Evolutionary conservation across 306 rosid genomes (phyloP).

Genomic region (Cicer judaicum): DNA sequence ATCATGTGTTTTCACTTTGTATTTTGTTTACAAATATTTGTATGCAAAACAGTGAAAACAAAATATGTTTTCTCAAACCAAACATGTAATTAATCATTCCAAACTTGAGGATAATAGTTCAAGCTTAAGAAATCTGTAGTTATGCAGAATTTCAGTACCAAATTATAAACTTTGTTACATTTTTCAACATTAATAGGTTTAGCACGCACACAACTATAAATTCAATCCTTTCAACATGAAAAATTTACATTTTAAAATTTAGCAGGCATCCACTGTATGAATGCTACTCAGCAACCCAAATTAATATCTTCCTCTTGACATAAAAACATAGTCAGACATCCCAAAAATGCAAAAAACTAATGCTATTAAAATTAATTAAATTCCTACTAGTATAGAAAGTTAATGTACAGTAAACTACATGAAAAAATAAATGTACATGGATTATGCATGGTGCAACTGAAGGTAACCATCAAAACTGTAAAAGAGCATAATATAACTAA

Average conservation of each 20-base stretch:
- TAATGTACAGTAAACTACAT: background rate
- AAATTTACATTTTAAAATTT: no score
- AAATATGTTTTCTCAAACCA: no score
- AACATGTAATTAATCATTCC: background rate
- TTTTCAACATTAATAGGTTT: conserved; percentile 21
- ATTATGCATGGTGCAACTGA: background rate
- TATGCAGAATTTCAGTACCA: background rate
- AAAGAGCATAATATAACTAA: conserved; percentile 1
- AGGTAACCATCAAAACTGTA: conserved; percentile 17
- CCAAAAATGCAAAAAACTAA: conserved; percentile 10
- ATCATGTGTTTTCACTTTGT: no score
- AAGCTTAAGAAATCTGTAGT: conserved; percentile 1
- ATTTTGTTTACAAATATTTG: no score
- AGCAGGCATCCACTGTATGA: no score
- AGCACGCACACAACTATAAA: background rate
- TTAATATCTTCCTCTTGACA: conserved; percentile 27
- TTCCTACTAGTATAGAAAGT: conserved; percentile 18
- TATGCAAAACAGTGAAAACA: no score
- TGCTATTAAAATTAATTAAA: conserved; percentile 5
- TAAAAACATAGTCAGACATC: background rate
- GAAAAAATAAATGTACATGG: background rate
- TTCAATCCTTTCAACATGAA: no score
- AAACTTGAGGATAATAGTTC: conserved; percentile 2
- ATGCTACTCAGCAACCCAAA: background rate
- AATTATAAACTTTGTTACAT: background rate